Evolutionary conservation across 1,284 basidiomycete species (phyloP), one percentile per base, ranked within the genome.

Genomic region (Gymnopus androsaceus): DNA sequence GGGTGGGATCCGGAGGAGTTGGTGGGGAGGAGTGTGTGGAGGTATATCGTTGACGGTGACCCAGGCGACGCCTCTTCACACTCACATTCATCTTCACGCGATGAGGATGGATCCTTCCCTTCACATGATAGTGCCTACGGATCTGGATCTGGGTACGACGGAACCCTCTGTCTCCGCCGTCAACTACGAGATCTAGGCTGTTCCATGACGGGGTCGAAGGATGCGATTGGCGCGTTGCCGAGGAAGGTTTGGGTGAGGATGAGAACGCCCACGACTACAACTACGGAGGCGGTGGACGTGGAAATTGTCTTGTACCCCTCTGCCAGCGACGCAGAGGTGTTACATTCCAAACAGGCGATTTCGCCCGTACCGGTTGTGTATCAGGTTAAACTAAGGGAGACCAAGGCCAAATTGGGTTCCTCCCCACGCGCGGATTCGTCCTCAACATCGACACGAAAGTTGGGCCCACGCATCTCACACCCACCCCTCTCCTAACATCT

Each of bases 1-100:
- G 87, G 87, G 37, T 89, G 87, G 80, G 79, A 82, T 53, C 77
- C 83, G 5, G 80, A 82, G 45, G 90, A 92, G 66, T 71, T 92
- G 34, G 78, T 90, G 55, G 90, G 90, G 58, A 79, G 83, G 70
- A 76, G 78, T 45, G 67, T 92, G 52, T 74, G 76, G 63, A 76
- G 84, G 62, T 73, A 91, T 59, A 59, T 78, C 46, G 65, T 65
- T 36, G 72, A 68, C 33, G 58, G 59, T 40, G 67, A 61, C 48
- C n/a, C n/a, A n/a, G n/a, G n/a, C n/a, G n/a, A n/a, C n/a, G n/a
- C n/a, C n/a, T n/a, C n/a, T n/a, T n/a, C n/a, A n/a, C n/a, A n/a
- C n/a, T n/a, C n/a, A n/a, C n/a, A n/a, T n/a, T n/a, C n/a, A n/a
- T n/a, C n/a, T n/a, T n/a, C n/a, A n/a, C n/a, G n/a, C n/a, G n/a